Percentiles rank a stretch among this genome's conserved stretches.
phyloP scores from a whole-genome alignment of 768 basidiomycete genomes.

The Boletus coccyginus region DNA sequence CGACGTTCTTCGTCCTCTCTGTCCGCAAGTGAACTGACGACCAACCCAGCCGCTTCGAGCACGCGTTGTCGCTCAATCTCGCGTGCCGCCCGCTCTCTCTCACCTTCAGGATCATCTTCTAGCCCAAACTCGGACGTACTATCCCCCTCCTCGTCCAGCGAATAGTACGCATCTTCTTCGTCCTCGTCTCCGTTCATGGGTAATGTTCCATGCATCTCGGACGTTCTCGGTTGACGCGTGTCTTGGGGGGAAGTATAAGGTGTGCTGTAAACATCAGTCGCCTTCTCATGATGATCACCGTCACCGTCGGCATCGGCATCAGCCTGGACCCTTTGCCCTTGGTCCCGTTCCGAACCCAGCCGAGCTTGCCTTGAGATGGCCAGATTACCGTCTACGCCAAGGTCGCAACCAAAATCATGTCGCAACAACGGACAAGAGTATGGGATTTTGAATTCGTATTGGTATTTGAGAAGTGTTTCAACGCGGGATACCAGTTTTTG shows the following conservation, averaged over 20 bases:
- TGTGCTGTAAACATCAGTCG: constrained; percentile 23
- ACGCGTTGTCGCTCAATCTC: constrained; percentile 78
- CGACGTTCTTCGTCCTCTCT: background rate
- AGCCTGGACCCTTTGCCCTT: background rate
- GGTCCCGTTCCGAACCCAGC: background rate
- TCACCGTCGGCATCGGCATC: background rate
- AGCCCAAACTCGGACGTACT: constrained; percentile 11
- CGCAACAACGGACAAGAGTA: constrained; percentile 2
- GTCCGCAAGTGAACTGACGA: constrained; percentile 46
- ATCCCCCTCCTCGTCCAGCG: constrained; percentile 29
- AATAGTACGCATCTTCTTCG: constrained; percentile 34
- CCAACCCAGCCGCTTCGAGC: constrained; percentile 84
- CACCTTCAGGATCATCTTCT: constrained; percentile 19
- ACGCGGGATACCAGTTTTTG: constrained; percentile 7
- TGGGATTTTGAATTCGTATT: constrained; percentile 15
- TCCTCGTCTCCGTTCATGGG: constrained; percentile 28
- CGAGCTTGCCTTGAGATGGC: background rate
- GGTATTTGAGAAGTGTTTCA: constrained; percentile 2
- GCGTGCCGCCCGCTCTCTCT: constrained; percentile 52
- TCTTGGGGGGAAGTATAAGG: constrained; percentile 21
- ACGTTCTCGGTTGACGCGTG: background rate
- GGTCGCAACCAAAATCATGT: constrained; percentile 10
- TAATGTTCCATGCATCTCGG: constrained; percentile 8
- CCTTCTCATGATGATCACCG: constrained; percentile 4
- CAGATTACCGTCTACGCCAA: constrained; percentile 3